phyloP scores from a whole-genome alignment of 2,329 filamentous ascomycete genomes.

The Phoma sp. region DNA sequence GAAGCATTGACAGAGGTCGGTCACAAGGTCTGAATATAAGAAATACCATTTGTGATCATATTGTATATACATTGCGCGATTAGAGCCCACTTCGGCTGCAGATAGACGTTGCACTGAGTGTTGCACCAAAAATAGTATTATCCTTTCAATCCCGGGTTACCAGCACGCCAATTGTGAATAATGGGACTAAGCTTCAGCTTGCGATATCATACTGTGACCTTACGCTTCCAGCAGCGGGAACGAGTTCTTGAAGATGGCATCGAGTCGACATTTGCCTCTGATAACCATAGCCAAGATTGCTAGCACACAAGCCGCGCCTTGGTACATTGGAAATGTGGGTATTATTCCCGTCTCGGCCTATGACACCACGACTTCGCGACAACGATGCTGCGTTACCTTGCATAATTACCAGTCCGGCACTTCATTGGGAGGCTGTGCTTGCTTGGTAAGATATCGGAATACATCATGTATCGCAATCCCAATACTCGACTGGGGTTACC shows the following conservation, averaged over 20 bases:
- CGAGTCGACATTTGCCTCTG: not conserved
- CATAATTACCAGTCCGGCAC: not conserved
- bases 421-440: slow-evolving; percentile 8
- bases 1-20: slow-evolving; percentile 77
- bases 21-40: slow-evolving; percentile 51
- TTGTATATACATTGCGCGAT: slow-evolving; percentile 4
- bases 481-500: not conserved
- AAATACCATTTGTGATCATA: not conserved
- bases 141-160: not conserved
- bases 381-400: not conserved
- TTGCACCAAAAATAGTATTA: slow-evolving; percentile 1
- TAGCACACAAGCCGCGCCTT: slow-evolving; percentile 3
- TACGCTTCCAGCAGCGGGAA: not conserved
- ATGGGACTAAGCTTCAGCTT: not conserved
- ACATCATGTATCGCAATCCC: not conserved
- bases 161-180: not conserved
- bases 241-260: too few relatives aligned
- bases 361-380: slow-evolving; percentile 1
- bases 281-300: slow-evolving; percentile 4
- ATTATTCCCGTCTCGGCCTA: slow-evolving; percentile 15
- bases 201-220: not conserved
- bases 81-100: not conserved
- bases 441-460: not conserved
- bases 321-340: slow-evolving; percentile 6
- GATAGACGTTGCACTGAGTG: not conserved